Evolutionary conservation across 805 yeast genomes (phyloP).

Genomic region (Vanderwaltozyma verrucispora): DNA sequence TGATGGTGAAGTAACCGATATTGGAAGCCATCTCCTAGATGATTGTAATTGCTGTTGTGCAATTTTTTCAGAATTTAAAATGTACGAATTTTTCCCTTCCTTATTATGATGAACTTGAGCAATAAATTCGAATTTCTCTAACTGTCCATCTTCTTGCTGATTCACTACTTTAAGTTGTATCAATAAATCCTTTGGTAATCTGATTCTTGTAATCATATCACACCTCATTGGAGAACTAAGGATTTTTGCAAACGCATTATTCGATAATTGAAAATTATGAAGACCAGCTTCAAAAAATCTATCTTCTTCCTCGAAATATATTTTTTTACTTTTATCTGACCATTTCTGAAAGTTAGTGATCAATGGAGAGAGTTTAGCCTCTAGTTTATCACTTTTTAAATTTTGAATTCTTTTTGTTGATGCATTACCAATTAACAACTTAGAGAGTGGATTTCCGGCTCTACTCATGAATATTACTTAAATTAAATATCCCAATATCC

Average conservation of each 20-base stretch:
- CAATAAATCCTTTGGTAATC: constrained; percentile 31
- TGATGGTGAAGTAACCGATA: constrained; percentile 4
- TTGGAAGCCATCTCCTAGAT: constrained; percentile 8
- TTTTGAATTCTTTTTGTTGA: no score
- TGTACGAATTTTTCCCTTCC: constrained; percentile 17
- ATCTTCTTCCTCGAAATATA: constrained; percentile 8
- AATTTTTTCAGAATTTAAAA: constrained; percentile 10
- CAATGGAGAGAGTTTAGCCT: constrained; percentile 11
- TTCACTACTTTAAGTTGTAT: neutral
- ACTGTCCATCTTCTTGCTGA: no score
- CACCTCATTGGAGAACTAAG: constrained; percentile 36
- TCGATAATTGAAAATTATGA: constrained; percentile 10
- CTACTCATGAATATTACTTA: no score
- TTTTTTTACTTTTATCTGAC: constrained; percentile 23
- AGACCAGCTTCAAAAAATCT: constrained; percentile 2
- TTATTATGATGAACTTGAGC: constrained; percentile 5
- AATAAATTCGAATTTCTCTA: no score
- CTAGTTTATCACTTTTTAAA: neutral
- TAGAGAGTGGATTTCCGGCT: no score
- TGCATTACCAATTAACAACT: no score
- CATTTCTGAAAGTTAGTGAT: constrained; percentile 27
- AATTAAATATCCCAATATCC: no score
- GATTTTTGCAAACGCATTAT: constrained; percentile 31
- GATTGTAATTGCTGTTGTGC: constrained; percentile 2
- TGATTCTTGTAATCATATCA: constrained; percentile 29